phyloP scores from a whole-genome alignment of 352 stramenopile genomes.

The Halophytophthora batemanensis region DNA sequence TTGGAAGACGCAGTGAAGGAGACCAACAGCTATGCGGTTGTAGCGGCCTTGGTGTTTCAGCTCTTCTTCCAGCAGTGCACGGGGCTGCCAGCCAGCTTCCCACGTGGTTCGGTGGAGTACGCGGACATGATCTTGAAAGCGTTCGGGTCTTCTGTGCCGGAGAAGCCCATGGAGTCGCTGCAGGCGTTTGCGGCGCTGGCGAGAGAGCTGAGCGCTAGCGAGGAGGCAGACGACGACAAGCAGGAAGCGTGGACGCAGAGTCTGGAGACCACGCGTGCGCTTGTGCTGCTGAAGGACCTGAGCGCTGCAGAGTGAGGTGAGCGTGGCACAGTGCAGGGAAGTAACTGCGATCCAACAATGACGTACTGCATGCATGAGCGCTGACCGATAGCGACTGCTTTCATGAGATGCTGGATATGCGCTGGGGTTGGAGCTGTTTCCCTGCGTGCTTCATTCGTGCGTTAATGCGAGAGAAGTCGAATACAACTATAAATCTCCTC shows the following conservation, averaged over 20 bases:
- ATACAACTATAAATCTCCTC: too few species aligned
- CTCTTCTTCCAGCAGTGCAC: conserved; percentile 75
- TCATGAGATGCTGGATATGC: too few species aligned
- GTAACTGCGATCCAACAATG: too few species aligned
- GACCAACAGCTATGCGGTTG: conserved; percentile 13
- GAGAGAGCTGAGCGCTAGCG: conserved; percentile 10
- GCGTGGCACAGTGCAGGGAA: too few species aligned
- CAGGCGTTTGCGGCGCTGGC: conserved; percentile 23
- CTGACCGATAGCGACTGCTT: too few species aligned
- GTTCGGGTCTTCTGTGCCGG: conserved; percentile 33
- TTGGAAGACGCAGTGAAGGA: conserved; percentile 29
- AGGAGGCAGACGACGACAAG: conserved; percentile 9
- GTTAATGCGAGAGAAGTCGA: too few species aligned
- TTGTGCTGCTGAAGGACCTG: conserved; percentile 43
- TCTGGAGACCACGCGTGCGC: conserved; percentile 22
- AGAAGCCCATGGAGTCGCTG: conserved; percentile 29
- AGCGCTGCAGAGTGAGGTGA: conserved; percentile 21
- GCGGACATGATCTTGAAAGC: conserved; percentile 38
- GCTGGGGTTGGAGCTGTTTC: too few species aligned
- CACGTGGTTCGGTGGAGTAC: conserved; percentile 31
- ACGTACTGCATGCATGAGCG: too few species aligned
- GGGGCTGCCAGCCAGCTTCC: conserved; percentile 46
- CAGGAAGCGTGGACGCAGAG: conserved; percentile 20
- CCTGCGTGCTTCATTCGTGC: too few species aligned
- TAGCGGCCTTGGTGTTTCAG: conserved; percentile 36